Evolutionary conservation across 1,284 basidiomycete species (phyloP).

Genomic region (Trichosporon inkin): DNA sequence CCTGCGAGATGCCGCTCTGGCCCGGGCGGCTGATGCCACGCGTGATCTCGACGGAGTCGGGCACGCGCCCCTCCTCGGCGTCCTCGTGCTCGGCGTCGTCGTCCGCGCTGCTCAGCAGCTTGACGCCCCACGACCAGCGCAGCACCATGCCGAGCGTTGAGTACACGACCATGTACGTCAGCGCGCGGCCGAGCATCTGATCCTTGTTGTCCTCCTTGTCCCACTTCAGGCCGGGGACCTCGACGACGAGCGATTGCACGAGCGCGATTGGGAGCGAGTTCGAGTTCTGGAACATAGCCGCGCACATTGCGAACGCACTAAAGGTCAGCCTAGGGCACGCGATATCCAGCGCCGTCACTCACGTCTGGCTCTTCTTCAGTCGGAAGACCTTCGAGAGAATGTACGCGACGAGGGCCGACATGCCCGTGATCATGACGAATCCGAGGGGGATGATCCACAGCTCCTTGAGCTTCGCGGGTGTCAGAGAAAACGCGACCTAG

Average conservation of each 20-base stretch:
- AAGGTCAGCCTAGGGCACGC: conserved; percentile 12
- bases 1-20: neutral
- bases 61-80: conserved; percentile 2
- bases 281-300: conserved; percentile 57
- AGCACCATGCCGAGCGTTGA: conserved; percentile 93
- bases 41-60: conserved; percentile 1
- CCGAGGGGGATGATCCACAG: conserved; percentile 88
- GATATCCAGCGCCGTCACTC: conserved; percentile 8
- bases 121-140: conserved; percentile 85
- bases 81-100: conserved; percentile 38
- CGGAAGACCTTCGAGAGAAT: conserved; percentile 46
- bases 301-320: conserved; percentile 78
- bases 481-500: conserved; percentile 51
- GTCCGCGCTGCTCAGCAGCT: conserved; percentile 69
- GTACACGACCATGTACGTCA: conserved; percentile 88
- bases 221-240: conserved; percentile 80
- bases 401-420: conserved; percentile 56
- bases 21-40: neutral
- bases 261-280: conserved; percentile 86
- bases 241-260: conserved; percentile 80
- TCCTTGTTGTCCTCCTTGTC: conserved; percentile 71
- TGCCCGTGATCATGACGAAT: conserved; percentile 65
- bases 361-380: conserved; percentile 51
- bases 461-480: conserved; percentile 69
- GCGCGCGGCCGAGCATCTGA: conserved; percentile 83